Conservation (phyloP, 108 stramenopile genomes). For the Phaeodactylum tricornutum region DNA sequence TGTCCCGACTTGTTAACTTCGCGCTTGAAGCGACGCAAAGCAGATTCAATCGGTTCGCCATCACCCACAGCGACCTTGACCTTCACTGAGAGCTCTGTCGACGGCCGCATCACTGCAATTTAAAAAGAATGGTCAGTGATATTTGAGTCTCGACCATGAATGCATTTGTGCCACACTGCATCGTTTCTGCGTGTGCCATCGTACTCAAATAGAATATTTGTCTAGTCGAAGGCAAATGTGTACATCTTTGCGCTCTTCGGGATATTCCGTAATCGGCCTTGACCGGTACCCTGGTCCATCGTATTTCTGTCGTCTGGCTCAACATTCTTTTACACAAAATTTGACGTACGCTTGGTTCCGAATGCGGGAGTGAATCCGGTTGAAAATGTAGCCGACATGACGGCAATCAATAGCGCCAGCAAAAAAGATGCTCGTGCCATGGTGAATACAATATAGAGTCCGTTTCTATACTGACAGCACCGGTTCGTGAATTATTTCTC, state of each 20-base stretch:
- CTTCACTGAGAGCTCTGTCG: conserved; percentile 42
- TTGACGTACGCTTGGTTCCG: not conserved
- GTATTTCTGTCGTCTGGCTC: not conserved
- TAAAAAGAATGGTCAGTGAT: not conserved
- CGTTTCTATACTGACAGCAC: not conserved
- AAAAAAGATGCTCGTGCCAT: conserved; percentile 30
- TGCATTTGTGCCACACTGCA: not conserved
- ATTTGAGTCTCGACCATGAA: not conserved
- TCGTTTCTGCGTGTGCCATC: not conserved
- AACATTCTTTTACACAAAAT: not conserved
- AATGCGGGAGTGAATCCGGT: conserved; percentile 29
- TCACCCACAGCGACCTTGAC: conserved; percentile 69
- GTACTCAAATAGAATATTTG: conserved; percentile 1
- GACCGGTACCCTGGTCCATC: not conserved
- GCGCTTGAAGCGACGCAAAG: conserved; percentile 84
- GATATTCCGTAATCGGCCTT: not conserved
- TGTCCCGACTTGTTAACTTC: conserved; percentile 87
- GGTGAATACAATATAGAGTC: too few species aligned
- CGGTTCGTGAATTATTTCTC: too few species aligned
- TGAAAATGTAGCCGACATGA: conserved; percentile 17
- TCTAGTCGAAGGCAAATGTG: not conserved
- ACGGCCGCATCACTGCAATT: conserved; percentile 12
- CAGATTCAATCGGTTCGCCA: conserved; percentile 82
- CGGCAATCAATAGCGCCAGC: conserved; percentile 20
- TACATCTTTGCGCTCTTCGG: too few species aligned